Evolutionary conservation across 768 basidiomycete species (phyloP), one percentile per base, ranked within the genome.

Genomic region (Lentinula sp.): DNA sequence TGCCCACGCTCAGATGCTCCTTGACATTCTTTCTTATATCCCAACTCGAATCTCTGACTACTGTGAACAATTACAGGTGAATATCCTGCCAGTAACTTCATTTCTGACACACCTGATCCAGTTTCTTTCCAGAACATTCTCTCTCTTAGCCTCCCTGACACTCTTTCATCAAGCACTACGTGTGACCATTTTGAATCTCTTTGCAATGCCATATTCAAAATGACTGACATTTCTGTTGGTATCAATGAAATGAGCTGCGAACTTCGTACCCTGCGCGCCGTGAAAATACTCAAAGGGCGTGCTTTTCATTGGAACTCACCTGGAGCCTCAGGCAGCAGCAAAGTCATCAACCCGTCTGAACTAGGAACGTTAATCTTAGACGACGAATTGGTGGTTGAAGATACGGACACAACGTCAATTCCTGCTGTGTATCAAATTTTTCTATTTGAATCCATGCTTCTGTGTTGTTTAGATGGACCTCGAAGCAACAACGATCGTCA

Each of bases 171-270:
- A 1, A 13, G 10, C 4, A 16, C 46, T 54, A 50, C 15, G 53
- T 40, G 18, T 28, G 16, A 16, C 18, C 28, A 43, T n/a, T 76
- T 74, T 66, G 72, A 77, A 59, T 57, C 70, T 5, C 70, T 78
- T 4, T 78, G 78, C 61, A 63, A 60, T 49, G 66, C 73, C 35
- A 66, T 70, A 21, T 68, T 72, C 54, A 65, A 71, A 18, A 63
- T 75, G 45, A 63, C 50, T n/a, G 69, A 73, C 45, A 68, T 75
- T 15, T 68, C 72, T 1, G 65, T 69, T n/a, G 70, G 70, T 15
- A 73, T 79, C 56, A 62, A 74, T 61, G 76, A 79, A 67, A 74
- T 75, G 32, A 75, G 75, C 8, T 61, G 50, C 37, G 71, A 75
- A 48, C 60, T 78, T 10, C 76, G 77, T 15, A 75, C 74, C 9